Percentiles rank a stretch among this genome's conserved stretches.
These are phyloP conservation scores for Candida oleophila DNA, from an alignment of 805 yeast genomes.

Conservation along the genomic window DNA sequence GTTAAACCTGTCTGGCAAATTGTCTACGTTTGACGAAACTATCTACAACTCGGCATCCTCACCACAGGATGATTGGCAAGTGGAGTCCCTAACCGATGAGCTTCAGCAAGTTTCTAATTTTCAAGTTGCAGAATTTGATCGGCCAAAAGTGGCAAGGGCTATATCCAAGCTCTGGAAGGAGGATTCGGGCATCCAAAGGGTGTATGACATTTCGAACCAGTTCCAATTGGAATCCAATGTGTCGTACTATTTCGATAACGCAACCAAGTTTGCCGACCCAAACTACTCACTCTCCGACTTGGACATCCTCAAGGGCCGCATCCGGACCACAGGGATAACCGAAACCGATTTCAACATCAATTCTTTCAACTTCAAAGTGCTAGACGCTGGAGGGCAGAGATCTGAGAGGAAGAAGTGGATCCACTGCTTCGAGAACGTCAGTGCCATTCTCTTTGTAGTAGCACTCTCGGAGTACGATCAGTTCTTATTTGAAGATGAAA, in stretches of 20 bases:
- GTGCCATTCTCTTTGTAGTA: conserved; percentile 82
- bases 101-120: conserved; percentile 6
- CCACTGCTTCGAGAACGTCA: conserved; percentile 87
- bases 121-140: conserved; percentile 15
- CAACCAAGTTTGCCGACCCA: conserved; percentile 61
- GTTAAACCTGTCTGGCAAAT: conserved; percentile 17
- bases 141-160: conserved; percentile 68
- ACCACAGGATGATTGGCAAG: not conserved
- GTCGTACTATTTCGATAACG: conserved; percentile 73
- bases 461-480: conserved; percentile 94
- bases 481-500: conserved; percentile 82
- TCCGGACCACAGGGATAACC: conserved; percentile 93
- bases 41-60: not conserved
- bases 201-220: conserved; percentile 62
- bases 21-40: not conserved
- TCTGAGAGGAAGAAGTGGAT: conserved; percentile 93
- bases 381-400: conserved; percentile 97
- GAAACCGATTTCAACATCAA: conserved; percentile 75
- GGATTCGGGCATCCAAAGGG: conserved; percentile 64
- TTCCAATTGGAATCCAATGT: conserved; percentile 88
- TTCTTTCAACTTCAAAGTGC: conserved; percentile 64
- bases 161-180: conserved; percentile 65
- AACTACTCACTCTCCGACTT: conserved; percentile 70
- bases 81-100: conserved; percentile 10
- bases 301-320: conserved; percentile 86